Conservation (phyloP, 2,329 filamentous ascomycete species). For the Venturia carpophila region DNA sequence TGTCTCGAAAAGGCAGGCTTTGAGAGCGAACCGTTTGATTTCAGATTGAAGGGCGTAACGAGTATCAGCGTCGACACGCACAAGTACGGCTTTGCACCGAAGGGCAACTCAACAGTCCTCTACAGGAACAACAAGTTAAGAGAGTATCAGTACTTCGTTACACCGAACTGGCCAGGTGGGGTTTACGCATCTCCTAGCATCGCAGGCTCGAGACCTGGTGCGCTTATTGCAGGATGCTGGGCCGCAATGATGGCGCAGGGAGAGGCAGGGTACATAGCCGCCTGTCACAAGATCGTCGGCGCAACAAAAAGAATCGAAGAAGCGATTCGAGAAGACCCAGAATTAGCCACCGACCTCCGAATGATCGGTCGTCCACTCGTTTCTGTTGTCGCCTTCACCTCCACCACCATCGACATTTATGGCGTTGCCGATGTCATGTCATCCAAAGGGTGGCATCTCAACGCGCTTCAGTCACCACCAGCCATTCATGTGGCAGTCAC, state of each 20-base stretch:
- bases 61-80: conserved; percentile 96
- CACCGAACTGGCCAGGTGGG: conserved; percentile 88
- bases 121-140: conserved; percentile 76
- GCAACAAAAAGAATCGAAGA: conserved; percentile 72
- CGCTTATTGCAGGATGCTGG: conserved; percentile 95
- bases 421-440: conserved; percentile 88
- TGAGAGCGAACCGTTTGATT: conserved; percentile 81
- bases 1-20: conserved; percentile 92
- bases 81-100: conserved; percentile 98
- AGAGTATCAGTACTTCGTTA: conserved; percentile 93
- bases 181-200: conserved; percentile 92
- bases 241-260: conserved; percentile 82
- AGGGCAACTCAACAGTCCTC: conserved; percentile 88
- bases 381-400: conserved; percentile 73
- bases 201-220: conserved; percentile 84
- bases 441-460: conserved; percentile 84
- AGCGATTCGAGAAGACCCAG: conserved; percentile 61
- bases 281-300: conserved; percentile 82
- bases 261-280: conserved; percentile 77
- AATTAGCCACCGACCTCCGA: conserved; percentile 63
- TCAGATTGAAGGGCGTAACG: conserved; percentile 86
- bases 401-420: conserved; percentile 71
- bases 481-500: conserved; percentile 94
- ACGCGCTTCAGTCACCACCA: conserved; percentile 82
- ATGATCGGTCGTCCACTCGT: conserved; percentile 81